Evolutionary conservation across 306 rosid species (phyloP), one percentile per base, ranked within the genome.

Genomic region (Trifolium repens): DNA sequence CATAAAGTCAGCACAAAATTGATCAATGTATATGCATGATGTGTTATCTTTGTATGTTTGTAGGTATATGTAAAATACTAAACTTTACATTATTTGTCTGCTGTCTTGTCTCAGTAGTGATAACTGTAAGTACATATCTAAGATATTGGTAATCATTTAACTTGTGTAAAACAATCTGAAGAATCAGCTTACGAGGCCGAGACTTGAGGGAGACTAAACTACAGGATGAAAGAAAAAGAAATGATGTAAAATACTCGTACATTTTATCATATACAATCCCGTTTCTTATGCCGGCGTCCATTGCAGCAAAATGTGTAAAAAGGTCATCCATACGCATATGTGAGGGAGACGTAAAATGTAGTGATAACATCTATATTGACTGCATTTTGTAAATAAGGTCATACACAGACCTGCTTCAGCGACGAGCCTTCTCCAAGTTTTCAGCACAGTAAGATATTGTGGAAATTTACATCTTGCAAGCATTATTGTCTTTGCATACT

Each of bases 381-480:
- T 61, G 40, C 26, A 63, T 77, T 39, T 27, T 35, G 27, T 54
- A 46, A 46, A 61, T 61, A 68, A 53, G 43, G 44, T 72, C 47
- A 22, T 63, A 58, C 57, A 77, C 19, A 54, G 22, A 71, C 26
- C 22, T 46, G 69, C 75, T 80, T 76, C 72, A 43, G 64, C 43
- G 16, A 19, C 5, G 2, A 72, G 62, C 67, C 64, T 67, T 75
- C 17, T 27, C 68, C 69, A 77, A 54, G 24, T 59, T 17, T 63
- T 35, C 65, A 19, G 69, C 74, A 32, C 49, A 17, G 60, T 69
- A 16, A 10, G 63, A 61, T 65, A 63, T 47, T 44, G 5, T 7
- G 71, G 68, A 61, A 75, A 55, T 81, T 85, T 79, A 85, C 90
- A 84, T 85, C 82, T 85, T 85, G 84, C 96, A 92, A 80, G 89